Conservation (phyloP, 2,329 filamentous ascomycete species). For the Neocatenulostroma microsporum region DNA sequence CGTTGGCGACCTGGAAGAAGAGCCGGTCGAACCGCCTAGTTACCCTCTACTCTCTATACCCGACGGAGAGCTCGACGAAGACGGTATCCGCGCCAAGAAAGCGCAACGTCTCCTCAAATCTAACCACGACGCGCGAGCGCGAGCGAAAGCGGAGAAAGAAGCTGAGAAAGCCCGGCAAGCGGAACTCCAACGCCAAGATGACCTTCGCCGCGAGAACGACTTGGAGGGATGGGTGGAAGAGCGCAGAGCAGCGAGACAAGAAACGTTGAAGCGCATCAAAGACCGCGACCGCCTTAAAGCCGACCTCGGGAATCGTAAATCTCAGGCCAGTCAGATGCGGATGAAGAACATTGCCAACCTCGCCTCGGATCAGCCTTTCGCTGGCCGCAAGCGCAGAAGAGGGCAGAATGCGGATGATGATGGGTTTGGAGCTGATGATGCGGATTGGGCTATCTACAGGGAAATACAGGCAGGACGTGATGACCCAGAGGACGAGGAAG, state of each 20-base stretch:
- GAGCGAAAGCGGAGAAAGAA: conserved; percentile 95
- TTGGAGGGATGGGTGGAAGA: conserved; percentile 82
- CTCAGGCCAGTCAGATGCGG: conserved; percentile 86
- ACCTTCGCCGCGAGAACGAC: conserved; percentile 74
- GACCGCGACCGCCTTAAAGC: conserved; percentile 88
- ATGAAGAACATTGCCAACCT: conserved; percentile 98
- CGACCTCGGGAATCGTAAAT: conserved; percentile 93
- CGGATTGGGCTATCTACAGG: conserved; percentile 96
- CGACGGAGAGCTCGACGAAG: conserved; percentile 89
- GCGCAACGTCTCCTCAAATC: conserved; percentile 90
- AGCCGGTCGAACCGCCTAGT: conserved; percentile 68
- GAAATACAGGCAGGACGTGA: conserved; percentile 84
- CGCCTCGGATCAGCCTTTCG: conserved; percentile 72
- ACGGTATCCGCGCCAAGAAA: conserved; percentile 81
- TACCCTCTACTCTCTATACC: conserved; percentile 84
- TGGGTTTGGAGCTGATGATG: conserved; percentile 92
- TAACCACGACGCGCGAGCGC: conserved; percentile 82
- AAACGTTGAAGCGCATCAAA: conserved; percentile 74
- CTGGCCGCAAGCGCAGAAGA: conserved; percentile 70
- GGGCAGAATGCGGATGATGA: conserved; percentile 94
- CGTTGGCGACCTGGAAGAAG: conserved; percentile 71
- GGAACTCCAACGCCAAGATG: conserved; percentile 76
- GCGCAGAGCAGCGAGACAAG: conserved; percentile 62
- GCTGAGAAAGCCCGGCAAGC: conserved; percentile 76
- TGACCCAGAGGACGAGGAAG: conserved; percentile 87